Conservation (phyloP, 2,329 filamentous ascomycete genomes). For the Arthroderma uncinatum region DNA sequence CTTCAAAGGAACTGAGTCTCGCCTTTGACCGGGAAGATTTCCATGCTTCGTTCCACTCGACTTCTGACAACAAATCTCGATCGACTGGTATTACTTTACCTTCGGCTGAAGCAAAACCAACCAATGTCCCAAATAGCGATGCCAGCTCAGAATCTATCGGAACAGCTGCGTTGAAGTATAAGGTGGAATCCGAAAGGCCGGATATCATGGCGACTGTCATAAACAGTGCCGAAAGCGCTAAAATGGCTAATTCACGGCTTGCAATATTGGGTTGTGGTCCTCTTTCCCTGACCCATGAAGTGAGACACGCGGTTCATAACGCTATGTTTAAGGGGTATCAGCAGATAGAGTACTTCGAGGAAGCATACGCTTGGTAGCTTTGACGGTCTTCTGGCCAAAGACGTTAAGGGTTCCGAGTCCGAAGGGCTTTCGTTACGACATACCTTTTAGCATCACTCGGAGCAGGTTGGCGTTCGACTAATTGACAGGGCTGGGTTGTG, state of each 20-base stretch:
- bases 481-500: too few relatives aligned
- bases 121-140: constrained; percentile 6
- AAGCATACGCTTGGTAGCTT: constrained; percentile 31
- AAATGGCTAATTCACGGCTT: constrained; percentile 12
- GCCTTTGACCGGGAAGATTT: constrained; percentile 13
- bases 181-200: constrained; percentile 8
- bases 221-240: not conserved
- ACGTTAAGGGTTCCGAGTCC: not conserved
- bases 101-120: constrained; percentile 4
- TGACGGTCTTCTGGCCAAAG: not conserved
- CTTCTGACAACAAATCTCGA: not conserved
- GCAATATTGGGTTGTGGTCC: constrained; percentile 35
- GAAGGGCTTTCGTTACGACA: not conserved
- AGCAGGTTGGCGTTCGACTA: too few relatives aligned
- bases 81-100: not conserved
- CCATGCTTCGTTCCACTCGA: constrained; percentile 13
- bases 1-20: constrained; percentile 12
- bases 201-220: constrained; percentile 6
- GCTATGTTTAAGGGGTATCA: constrained; percentile 21
- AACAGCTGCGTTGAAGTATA: not conserved
- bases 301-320: constrained; percentile 27
- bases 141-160: not conserved
- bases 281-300: constrained; percentile 34
- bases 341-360: constrained; percentile 36
- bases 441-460: not conserved